A percentile compares a stretch with the other conserved stretches of the same genome.
Evolutionary conservation across 2,329 filamentous ascomycete species (phyloP).

Genomic region (Dactylellina sp.): DNA sequence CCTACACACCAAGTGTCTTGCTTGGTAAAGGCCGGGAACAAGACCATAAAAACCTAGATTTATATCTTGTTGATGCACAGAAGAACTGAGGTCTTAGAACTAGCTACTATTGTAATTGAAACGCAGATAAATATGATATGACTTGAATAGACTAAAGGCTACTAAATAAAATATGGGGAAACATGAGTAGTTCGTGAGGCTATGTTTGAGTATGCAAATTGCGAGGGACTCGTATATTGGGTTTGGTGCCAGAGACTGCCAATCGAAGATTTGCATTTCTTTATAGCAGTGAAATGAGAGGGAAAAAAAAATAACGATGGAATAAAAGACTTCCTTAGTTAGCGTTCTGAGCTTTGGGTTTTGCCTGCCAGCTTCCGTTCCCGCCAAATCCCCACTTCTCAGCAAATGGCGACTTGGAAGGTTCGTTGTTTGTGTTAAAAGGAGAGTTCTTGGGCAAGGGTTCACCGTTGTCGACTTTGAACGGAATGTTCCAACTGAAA

Average conservation of each 20-base stretch:
- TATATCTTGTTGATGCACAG: no score
- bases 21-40: no score
- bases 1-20: no score
- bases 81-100: no score
- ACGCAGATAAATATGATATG: no score
- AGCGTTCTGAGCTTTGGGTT: slow-evolving; percentile 34
- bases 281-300: neutral
- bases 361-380: slow-evolving; percentile 16
- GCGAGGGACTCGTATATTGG: slow-evolving; percentile 6
- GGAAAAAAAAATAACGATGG: neutral
- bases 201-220: no score
- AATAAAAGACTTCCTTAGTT: slow-evolving; percentile 16
- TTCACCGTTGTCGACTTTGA: slow-evolving; percentile 27
- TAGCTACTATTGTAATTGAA: no score
- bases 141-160: no score
- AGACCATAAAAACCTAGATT: no score
- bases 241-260: neutral
- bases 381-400: slow-evolving; percentile 48
- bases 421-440: slow-evolving; percentile 26
- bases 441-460: slow-evolving; percentile 22
- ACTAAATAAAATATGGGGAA: no score
- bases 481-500: slow-evolving; percentile 43
- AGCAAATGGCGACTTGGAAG: slow-evolving; percentile 39
- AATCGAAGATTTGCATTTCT: neutral
- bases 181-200: no score